These are phyloP conservation scores for Mrakia frigida DNA, from an alignment of 768 basidiomycete species.

Conservation along the genomic window DNA sequence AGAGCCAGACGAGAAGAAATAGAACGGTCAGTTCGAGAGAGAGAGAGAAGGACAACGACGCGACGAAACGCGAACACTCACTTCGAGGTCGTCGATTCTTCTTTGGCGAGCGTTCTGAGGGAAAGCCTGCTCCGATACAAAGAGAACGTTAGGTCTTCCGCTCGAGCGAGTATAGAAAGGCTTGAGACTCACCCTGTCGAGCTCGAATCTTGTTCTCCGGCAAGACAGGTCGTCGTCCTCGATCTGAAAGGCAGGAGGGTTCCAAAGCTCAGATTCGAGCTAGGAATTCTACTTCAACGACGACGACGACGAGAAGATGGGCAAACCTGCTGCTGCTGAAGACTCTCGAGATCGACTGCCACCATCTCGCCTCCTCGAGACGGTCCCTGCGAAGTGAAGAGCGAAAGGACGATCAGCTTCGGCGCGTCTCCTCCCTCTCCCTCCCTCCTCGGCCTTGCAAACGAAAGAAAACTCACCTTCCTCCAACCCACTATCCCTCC, in stretches of 20 bases:
- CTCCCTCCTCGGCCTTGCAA: background rate
- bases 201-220: background rate
- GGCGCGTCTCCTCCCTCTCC: no score
- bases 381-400: no score
- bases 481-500: constrained; percentile 10
- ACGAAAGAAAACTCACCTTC: constrained; percentile 50
- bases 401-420: no score
- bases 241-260: background rate
- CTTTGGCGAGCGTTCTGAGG: background rate
- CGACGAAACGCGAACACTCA: background rate
- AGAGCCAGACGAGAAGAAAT: background rate
- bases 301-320: no score
- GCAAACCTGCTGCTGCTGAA: no score
- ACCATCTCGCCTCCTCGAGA: no score
- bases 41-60: background rate
- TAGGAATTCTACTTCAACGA: no score
- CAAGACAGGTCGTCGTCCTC: background rate
- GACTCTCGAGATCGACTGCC: no score
- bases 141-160: background rate
- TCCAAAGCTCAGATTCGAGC: background rate
- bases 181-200: background rate
- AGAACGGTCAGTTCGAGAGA: background rate
- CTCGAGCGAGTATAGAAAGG: background rate
- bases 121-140: background rate
- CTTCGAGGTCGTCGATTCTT: background rate